These are phyloP conservation scores for Vigna hirtella DNA, from an alignment of 306 rosid species.

Conservation along the genomic window DNA sequence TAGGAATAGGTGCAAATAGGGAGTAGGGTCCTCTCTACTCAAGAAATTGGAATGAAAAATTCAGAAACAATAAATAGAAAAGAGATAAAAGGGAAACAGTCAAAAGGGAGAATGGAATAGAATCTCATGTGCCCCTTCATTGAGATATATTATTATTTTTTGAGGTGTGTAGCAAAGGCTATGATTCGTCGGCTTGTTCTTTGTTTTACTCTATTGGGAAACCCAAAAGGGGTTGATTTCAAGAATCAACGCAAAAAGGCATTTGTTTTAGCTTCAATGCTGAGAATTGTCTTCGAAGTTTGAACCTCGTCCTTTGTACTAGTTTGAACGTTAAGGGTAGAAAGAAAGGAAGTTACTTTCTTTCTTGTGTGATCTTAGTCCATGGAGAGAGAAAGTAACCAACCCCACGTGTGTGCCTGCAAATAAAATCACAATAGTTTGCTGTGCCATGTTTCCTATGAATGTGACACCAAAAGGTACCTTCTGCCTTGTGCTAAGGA, in stretches of 20 bases:
- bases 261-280: constrained; percentile 21
- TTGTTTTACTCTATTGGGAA: constrained; percentile 49
- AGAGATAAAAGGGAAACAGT: constrained; percentile 47
- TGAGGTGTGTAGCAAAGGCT: constrained; percentile 48
- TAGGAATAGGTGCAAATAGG: constrained; percentile 56
- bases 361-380: constrained; percentile 3
- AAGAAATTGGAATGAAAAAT: constrained; percentile 38
- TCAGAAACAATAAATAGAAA: constrained; percentile 42
- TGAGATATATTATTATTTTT: constrained; percentile 25
- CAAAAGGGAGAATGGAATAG: constrained; percentile 53
- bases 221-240: constrained; percentile 17
- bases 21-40: constrained; percentile 44
- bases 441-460: constrained; percentile 39
- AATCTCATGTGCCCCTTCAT: constrained; percentile 59
- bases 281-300: constrained; percentile 47
- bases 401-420: constrained; percentile 53
- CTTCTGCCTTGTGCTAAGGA: constrained; percentile 41
- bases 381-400: constrained; percentile 6
- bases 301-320: constrained; percentile 47
- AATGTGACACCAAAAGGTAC: constrained; percentile 39
- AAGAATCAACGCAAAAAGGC: neutral
- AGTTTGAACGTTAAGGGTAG: constrained; percentile 42
- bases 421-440: constrained; percentile 40
- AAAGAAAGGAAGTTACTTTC: neutral
- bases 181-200: constrained; percentile 52